Percentiles rank a stretch among this genome's conserved stretches.
Conservation (phyloP, 2,329 filamentous ascomycete genomes). For the Oidium heveae region DNA sequence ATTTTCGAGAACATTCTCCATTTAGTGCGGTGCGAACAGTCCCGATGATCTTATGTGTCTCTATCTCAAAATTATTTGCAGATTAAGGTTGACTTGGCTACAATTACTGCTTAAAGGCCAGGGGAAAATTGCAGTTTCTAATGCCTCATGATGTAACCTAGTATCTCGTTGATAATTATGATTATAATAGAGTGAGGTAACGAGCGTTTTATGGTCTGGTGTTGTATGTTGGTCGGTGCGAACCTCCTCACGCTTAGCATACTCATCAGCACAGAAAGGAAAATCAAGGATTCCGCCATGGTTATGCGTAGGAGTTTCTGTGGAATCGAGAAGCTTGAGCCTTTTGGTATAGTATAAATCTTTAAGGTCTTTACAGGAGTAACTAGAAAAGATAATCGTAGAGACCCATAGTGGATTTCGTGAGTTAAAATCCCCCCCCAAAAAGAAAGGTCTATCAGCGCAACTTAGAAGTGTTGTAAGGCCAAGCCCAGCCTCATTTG, state of each 20-base stretch:
- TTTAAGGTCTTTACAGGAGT: not conserved
- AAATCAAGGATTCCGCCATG: not conserved
- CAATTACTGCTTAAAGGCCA: too few species aligned
- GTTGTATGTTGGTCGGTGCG: too few species aligned
- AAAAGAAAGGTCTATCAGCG: not conserved
- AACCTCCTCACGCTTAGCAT: too few species aligned
- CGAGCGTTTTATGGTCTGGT: too few species aligned
- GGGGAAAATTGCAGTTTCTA: too few species aligned
- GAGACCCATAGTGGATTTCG: not conserved
- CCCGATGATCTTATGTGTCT: too few species aligned
- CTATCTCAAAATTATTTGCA: too few species aligned
- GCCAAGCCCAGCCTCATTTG: not conserved
- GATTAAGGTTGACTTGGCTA: too few species aligned
- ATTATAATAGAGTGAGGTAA: too few species aligned
- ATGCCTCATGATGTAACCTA: too few species aligned
- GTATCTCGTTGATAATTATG: too few species aligned
- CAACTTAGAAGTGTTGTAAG: not conserved
- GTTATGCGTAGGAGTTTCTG: not conserved
- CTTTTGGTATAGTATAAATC: not conserved
- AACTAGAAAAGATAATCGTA: not conserved
- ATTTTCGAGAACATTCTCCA: not conserved
- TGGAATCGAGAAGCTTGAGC: not conserved
- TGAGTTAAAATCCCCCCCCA: not conserved
- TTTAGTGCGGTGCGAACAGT: too few species aligned
- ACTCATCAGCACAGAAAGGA: not conserved